Percentiles rank a stretch among this genome's conserved stretches.
phyloP scores from a whole-genome alignment of 345 rosid species.

The Arabis alpina region DNA sequence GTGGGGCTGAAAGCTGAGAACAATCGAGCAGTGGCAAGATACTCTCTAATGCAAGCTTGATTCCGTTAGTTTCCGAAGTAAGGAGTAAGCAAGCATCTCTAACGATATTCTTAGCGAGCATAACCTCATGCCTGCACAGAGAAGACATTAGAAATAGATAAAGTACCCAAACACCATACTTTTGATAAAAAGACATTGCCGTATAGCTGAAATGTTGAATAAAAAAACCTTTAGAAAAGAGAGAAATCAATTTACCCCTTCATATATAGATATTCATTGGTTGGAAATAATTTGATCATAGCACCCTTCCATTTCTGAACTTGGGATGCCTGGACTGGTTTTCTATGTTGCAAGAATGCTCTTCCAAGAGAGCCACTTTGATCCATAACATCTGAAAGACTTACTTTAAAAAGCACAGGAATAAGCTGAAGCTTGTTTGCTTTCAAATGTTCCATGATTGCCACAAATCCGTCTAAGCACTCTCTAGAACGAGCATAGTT shows the following conservation, averaged over 20 bases:
- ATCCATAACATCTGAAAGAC: not conserved
- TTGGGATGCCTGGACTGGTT: not conserved
- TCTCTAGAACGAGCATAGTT: constrained; percentile 4
- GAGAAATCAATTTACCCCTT: constrained; percentile 25
- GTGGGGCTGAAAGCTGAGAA: constrained; percentile 22
- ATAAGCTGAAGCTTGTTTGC: not conserved
- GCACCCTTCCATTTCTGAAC: constrained; percentile 18
- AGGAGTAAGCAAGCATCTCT: too few relatives aligned
- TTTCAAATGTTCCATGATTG: not conserved
- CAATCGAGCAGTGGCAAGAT: not conserved
- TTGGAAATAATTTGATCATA: not conserved
- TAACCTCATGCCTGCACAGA: too few relatives aligned
- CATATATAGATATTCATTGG: not conserved
- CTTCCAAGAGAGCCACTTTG: not conserved
- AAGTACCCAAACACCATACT: too few relatives aligned
- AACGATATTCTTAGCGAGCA: too few relatives aligned
- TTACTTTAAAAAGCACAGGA: constrained; percentile 17
- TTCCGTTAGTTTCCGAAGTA: too few relatives aligned
- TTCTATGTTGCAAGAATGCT: not conserved
- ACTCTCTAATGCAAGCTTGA: not conserved
- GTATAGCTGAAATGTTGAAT: too few relatives aligned
- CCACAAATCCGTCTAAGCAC: not conserved
- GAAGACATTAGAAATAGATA: too few relatives aligned
- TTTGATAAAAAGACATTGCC: not conserved
- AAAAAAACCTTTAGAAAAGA: not conserved